These are phyloP conservation scores for Phytophthora pisi DNA, from an alignment of 352 stramenopile species.

Conservation along the genomic window DNA sequence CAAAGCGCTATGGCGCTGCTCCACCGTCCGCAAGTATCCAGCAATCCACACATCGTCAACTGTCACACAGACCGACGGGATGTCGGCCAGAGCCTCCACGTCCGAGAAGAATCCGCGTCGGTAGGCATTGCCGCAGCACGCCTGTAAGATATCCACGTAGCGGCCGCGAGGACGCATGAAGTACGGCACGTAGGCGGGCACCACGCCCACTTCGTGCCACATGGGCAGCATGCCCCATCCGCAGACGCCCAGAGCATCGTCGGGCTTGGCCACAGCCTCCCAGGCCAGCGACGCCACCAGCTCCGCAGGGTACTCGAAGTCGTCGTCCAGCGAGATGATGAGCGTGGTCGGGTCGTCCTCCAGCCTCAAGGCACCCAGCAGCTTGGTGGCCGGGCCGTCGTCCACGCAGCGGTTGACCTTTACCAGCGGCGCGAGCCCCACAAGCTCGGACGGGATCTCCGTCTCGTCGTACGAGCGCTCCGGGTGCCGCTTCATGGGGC, in stretches of 20 bases:
- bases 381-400: slow-evolving; percentile 80
- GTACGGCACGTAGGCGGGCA: slow-evolving; percentile 83
- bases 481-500: slow-evolving; percentile 77
- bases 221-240: slow-evolving; percentile 83
- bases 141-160: slow-evolving; percentile 80
- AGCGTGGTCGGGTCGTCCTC: slow-evolving; percentile 66
- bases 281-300: slow-evolving; percentile 72
- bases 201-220: slow-evolving; percentile 74
- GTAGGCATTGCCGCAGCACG: slow-evolving; percentile 76
- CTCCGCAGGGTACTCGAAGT: slow-evolving; percentile 77
- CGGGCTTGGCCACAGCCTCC: slow-evolving; percentile 61
- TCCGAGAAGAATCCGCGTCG: slow-evolving; percentile 78
- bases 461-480: slow-evolving; percentile 81
- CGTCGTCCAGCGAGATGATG: slow-evolving; percentile 84
- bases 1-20: slow-evolving; percentile 60
- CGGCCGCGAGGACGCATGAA: slow-evolving; percentile 76
- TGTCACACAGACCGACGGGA: slow-evolving; percentile 73
- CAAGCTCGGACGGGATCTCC: slow-evolving; percentile 54
- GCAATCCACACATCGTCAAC: slow-evolving; percentile 88
- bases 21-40: slow-evolving; percentile 73
- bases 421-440: slow-evolving; percentile 54
- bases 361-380: slow-evolving; percentile 66
- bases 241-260: slow-evolving; percentile 74
- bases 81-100: slow-evolving; percentile 68
- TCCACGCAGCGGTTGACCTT: slow-evolving; percentile 77